Evolutionary conservation across 345 rosid genomes (phyloP), one percentile per base, ranked within the genome.

Genomic region (Pistacia vera): DNA sequence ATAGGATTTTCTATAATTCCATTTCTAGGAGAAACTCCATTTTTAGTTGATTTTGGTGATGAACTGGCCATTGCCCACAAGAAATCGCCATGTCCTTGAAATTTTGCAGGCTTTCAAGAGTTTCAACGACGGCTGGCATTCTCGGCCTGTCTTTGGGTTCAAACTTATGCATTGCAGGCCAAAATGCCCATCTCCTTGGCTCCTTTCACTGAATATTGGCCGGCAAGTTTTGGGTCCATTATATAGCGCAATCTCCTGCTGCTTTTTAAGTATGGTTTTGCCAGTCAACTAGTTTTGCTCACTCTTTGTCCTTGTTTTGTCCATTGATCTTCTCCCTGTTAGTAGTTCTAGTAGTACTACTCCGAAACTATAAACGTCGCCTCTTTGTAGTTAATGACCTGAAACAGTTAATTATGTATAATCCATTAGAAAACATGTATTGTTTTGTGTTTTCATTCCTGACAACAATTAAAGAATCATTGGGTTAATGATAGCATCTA

Each of bases 381-480:
- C 98, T 95, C 66, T 91, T 93, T 2, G 93, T 93, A 0, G 99
- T 95, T 72, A 82, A 63, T 95, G 99, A 38, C 99, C 98, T 94
- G 90, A 72, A 73, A 54, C 14, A 33, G 14, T 76, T 57, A 5
- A 22, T n/a, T 13, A 17, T 11, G 36, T 51, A 61, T 33, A 14
- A 55, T 58, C 0, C 48, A 57, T 18, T 22, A 33, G 63, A n/a
- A 66, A 25, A 46, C 57, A 17, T 61, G 4, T 3, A 54, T 61
- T 57, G 12, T 68, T 30, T 11, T 3, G 5, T 17, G 1, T 28
- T 28, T 11, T 35, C 11, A 35, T 63, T 63, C 1, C 49, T 3
- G 12, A 61, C 8, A 6, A 25, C 4, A 1, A 14, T 60, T 30
- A 30, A 1, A 30, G 1, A 1, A 30, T 30, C 33, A 30, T 30